phyloP scores from a whole-genome alignment of 2,329 filamentous ascomycete species.

The Colletotrichum musicola region DNA sequence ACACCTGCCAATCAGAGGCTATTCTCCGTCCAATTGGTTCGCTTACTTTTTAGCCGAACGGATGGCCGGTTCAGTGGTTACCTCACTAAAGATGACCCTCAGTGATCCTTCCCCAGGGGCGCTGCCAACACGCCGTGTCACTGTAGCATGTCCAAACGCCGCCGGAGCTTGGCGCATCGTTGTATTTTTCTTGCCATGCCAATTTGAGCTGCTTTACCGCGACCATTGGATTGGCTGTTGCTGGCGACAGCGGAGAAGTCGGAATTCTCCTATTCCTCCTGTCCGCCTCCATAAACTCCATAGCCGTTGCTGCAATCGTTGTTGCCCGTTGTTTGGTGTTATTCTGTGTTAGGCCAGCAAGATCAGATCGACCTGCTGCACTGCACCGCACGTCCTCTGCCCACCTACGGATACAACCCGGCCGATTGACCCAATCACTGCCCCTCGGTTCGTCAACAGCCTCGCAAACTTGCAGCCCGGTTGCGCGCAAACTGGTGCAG shows the following conservation, averaged over 20 bases:
- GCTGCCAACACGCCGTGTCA: background rate
- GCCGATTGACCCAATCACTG: background rate
- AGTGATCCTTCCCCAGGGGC: too few species aligned
- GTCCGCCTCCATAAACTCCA: too few species aligned
- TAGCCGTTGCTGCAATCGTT: background rate
- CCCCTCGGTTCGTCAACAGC: background rate
- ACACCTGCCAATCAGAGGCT: background rate
- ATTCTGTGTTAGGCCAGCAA: background rate
- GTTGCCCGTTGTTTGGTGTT: background rate
- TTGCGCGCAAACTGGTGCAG: slow-evolving; percentile 19
- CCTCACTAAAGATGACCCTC: too few species aligned
- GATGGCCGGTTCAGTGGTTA: background rate
- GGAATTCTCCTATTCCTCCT: slow-evolving; percentile 20
- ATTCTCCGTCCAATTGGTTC: slow-evolving; percentile 22
- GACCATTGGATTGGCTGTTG: slow-evolving; percentile 15
- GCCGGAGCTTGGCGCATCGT: slow-evolving; percentile 22
- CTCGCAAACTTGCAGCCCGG: background rate
- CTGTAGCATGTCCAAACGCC: slow-evolving; percentile 12
- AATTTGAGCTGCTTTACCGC: background rate
- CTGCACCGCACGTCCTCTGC: background rate
- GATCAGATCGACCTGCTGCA: slow-evolving; percentile 7
- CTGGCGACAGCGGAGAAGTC: slow-evolving; percentile 20
- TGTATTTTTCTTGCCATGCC: background rate
- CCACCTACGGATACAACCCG: too few species aligned
- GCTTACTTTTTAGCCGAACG: slow-evolving; percentile 16